These are phyloP conservation scores for Elsinoe necatrix DNA, from an alignment of 2,329 filamentous ascomycete genomes.

Conservation along the genomic window DNA sequence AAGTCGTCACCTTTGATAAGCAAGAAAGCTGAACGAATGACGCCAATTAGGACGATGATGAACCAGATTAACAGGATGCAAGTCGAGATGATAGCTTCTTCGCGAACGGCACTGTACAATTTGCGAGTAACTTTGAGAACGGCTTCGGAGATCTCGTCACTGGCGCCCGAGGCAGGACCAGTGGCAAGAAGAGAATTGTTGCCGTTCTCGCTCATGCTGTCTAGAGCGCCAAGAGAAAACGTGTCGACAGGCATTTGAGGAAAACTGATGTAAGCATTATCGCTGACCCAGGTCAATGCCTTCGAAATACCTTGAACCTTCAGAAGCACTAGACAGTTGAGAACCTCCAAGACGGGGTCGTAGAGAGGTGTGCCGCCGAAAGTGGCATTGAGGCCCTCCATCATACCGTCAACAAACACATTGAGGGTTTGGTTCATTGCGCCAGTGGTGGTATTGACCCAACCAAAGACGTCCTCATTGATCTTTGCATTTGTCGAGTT, in stretches of 20 bases:
- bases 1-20: slow-evolving; percentile 45
- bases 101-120: slow-evolving; percentile 59
- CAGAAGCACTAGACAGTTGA: slow-evolving; percentile 78
- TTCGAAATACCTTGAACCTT: slow-evolving; percentile 80
- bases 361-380: slow-evolving; percentile 78
- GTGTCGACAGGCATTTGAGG: slow-evolving; percentile 70
- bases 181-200: slow-evolving; percentile 69
- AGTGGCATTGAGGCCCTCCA: slow-evolving; percentile 60
- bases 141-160: slow-evolving; percentile 72
- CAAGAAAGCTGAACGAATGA: slow-evolving; percentile 53
- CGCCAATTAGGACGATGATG: slow-evolving; percentile 64
- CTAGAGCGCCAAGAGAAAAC: slow-evolving; percentile 69
- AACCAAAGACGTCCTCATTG: slow-evolving; percentile 77
- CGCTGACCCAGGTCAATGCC: slow-evolving; percentile 86
- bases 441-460: slow-evolving; percentile 74
- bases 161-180: slow-evolving; percentile 57
- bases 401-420: slow-evolving; percentile 69
- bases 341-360: slow-evolving; percentile 66
- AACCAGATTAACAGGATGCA: slow-evolving; percentile 69
- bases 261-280: slow-evolving; percentile 75
- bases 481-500: slow-evolving; percentile 57
- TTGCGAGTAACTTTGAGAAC: slow-evolving; percentile 60
- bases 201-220: slow-evolving; percentile 39
- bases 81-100: slow-evolving; percentile 72
- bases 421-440: slow-evolving; percentile 83